These are phyloP conservation scores for Poteriospumella lacustris DNA, from an alignment of 108 stramenopile species.

Conservation along the genomic window DNA sequence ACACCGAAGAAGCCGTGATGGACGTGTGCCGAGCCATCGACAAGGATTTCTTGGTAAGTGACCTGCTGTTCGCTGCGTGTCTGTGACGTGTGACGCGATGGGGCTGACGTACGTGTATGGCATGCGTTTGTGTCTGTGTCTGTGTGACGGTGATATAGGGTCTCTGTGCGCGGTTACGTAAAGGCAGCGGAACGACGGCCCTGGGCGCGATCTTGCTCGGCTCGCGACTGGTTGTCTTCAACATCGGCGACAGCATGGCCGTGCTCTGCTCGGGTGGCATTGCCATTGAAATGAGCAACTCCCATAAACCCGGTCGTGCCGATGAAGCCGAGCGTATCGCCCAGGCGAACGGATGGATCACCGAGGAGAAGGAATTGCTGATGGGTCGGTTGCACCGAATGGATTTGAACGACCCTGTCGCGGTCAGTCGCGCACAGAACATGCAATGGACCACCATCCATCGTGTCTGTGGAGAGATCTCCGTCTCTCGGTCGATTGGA, in stretches of 20 bases:
- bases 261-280: slow-evolving; percentile 38
- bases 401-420: slow-evolving; percentile 44
- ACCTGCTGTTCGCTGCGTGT: too few relatives aligned
- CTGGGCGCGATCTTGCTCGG: slow-evolving; percentile 11
- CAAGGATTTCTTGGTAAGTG: slow-evolving; percentile 14
- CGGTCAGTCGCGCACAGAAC: slow-evolving; percentile 29
- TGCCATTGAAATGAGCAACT: slow-evolving; percentile 18
- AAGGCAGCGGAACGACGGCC: slow-evolving; percentile 17
- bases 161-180: background rate
- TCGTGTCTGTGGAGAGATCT: slow-evolving; percentile 46
- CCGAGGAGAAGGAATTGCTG: slow-evolving; percentile 47
- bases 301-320: slow-evolving; percentile 34
- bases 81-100: too few relatives aligned
- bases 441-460: slow-evolving; percentile 24
- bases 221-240: background rate
- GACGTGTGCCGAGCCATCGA: background rate
- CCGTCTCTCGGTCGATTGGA: slow-evolving; percentile 46
- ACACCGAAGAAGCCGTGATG: background rate
- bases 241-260: slow-evolving; percentile 43
- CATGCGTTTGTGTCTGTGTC: too few relatives aligned
- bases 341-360: slow-evolving; percentile 48
- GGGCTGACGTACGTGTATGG: too few relatives aligned
- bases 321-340: slow-evolving; percentile 34
- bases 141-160: too few relatives aligned
- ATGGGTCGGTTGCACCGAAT: slow-evolving; percentile 46